Evolutionary conservation across 345 rosid genomes (phyloP), one percentile per base, ranked within the genome.

Genomic region (Populus deltoides): DNA sequence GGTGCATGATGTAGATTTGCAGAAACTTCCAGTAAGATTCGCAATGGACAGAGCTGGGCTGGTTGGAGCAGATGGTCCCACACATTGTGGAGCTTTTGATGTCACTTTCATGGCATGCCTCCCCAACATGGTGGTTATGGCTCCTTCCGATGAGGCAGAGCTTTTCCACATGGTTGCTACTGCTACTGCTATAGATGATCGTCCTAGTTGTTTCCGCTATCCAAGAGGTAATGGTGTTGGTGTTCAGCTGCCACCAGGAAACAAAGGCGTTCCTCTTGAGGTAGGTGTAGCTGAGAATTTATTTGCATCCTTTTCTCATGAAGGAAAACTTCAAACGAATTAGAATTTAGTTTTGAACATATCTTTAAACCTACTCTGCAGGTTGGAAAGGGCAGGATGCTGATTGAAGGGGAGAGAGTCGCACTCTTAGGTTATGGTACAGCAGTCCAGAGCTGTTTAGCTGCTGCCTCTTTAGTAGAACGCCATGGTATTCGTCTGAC

Each of bases 71-170:
- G 99, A 96, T 85, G 99, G 99, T 81, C 97, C 99, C 0, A 96
- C 99, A 53, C 99, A 96, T 84, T 90, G 97, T 70, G 99, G 99
- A 75, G 90, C 99, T 70, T 93, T 96, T 68, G 98, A 96, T 79
- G 97, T 96, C 67, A 89, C 98, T 1, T 96, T 86, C 47, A 96
- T 96, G 99, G 99, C 99, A 73, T 96, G 99, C 83, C 97, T 96
- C 49, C 99, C 99, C 7, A 93, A 96, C 77, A 96, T 96, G 99
- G 94, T 96, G 81, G 98, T 95, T 1, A 96, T 96, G 99, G 99
- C 98, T 81, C 98, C 99, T 77, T 86, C 98, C 0, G 98, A 96
- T 62, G 99, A 96, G 89, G 94, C 99, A 6, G 99, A 96, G 87
- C 98, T 96, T 53, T 96, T 91, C 80, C 87, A 96, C 85, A 93